These are phyloP conservation scores for Talaromyces funiculosus DNA, from an alignment of 2,329 filamentous ascomycete species.

Conservation along the genomic window DNA sequence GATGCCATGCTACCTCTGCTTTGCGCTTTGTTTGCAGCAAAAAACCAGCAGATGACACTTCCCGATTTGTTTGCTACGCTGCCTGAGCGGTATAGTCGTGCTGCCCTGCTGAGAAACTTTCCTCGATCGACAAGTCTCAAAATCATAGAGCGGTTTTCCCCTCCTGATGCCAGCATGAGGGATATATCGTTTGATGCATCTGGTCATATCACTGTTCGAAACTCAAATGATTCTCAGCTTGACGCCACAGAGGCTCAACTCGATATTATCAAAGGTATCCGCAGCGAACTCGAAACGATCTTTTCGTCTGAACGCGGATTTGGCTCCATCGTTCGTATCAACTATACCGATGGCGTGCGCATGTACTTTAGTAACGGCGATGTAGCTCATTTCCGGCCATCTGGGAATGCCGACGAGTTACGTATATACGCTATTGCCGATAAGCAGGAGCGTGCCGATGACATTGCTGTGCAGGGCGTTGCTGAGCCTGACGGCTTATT, in stretches of 20 bases:
- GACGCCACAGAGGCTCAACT: neutral
- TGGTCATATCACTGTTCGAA: neutral
- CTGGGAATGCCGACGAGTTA: constrained; percentile 30
- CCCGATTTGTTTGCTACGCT: constrained; percentile 26
- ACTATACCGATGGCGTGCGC: constrained; percentile 30
- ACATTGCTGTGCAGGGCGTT: constrained; percentile 23
- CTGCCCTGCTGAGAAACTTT: constrained; percentile 28
- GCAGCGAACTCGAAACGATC: constrained; percentile 22
- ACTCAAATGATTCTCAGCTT: neutral
- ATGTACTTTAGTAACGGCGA: constrained; percentile 28
- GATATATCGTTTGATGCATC: constrained; percentile 13
- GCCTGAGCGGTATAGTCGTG: constrained; percentile 26
- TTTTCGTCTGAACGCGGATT: constrained; percentile 26
- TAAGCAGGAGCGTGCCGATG: constrained; percentile 26
- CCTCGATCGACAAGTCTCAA: constrained; percentile 27
- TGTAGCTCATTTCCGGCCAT: constrained; percentile 30
- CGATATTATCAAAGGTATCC: constrained; percentile 17
- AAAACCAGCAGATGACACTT: constrained; percentile 21
- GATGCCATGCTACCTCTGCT: constrained; percentile 29
- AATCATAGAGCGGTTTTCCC: constrained; percentile 27
- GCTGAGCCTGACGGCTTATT: constrained; percentile 25
- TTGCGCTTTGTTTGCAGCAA: constrained; percentile 25
- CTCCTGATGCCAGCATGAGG: constrained; percentile 16
- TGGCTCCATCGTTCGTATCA: constrained; percentile 19
- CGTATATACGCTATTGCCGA: constrained; percentile 30